These are phyloP conservation scores for Aureobasidium melanogenum DNA, from an alignment of 2,329 filamentous ascomycete species.

Conservation along the genomic window DNA sequence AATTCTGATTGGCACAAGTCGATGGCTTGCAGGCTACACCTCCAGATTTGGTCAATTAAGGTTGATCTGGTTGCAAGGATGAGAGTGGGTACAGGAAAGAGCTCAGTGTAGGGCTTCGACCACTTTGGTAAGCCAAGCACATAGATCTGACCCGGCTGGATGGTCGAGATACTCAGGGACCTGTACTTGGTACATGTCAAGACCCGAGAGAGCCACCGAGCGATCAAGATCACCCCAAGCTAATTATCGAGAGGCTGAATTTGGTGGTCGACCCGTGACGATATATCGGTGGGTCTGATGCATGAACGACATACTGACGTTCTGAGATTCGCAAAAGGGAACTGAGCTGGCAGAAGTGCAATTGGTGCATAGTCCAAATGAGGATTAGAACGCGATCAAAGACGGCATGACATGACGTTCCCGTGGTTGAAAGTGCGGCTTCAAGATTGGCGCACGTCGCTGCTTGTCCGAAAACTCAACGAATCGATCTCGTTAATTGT, in stretches of 20 bases:
- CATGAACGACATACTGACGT: background rate
- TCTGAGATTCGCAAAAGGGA: background rate
- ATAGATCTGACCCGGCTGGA: background rate
- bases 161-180: background rate
- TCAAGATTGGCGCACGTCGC: background rate
- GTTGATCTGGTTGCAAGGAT: background rate
- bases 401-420: conserved; percentile 1
- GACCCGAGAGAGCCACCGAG: background rate
- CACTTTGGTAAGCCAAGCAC: background rate
- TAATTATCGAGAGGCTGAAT: background rate
- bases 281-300: background rate
- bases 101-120: background rate
- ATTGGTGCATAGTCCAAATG: background rate
- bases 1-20: background rate
- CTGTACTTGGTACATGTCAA: background rate
- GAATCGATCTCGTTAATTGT: background rate
- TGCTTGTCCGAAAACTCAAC: background rate
- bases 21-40: background rate
- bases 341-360: background rate
- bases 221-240: background rate
- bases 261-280: background rate
- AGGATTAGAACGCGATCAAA: background rate
- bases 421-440: background rate
- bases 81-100: background rate
- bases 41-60: background rate